Conservation (phyloP, 345 rosid genomes). For the Ailanthus altissimus region DNA sequence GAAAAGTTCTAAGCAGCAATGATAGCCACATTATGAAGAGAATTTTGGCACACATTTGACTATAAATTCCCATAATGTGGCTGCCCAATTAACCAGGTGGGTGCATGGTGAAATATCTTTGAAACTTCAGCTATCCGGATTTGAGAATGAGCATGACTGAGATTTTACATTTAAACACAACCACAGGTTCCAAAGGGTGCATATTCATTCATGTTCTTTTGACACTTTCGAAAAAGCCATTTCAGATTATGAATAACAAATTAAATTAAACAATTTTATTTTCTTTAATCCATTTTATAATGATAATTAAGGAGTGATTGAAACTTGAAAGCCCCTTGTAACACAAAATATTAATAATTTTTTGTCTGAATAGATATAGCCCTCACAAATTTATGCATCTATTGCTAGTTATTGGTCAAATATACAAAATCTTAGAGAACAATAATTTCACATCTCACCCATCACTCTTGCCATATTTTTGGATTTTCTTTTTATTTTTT, state of each 20-base stretch:
- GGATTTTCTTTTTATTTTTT: no score
- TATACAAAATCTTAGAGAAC: neutral
- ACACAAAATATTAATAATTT: no score
- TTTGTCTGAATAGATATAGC: no score
- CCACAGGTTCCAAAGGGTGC: neutral
- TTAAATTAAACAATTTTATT: no score
- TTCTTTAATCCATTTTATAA: no score
- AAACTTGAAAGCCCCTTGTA: no score
- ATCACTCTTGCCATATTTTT: no score
- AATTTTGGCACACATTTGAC: neutral
- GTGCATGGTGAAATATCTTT: no score
- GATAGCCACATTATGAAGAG: neutral
- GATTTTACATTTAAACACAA: no score
- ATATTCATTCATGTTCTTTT: neutral
- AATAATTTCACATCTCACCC: slow-evolving; percentile 1
- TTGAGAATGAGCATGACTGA: no score
- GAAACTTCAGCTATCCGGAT: no score
- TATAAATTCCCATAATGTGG: neutral
- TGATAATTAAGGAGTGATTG: no score
- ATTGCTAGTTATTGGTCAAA: neutral
- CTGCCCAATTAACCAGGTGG: neutral
- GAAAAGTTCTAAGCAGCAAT: neutral
- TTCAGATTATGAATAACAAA: neutral
- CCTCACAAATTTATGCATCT: neutral
- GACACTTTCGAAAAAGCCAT: neutral